phyloP scores from a whole-genome alignment of 495 filamentous ascomycete species.

The Aspergillus cavernicola region DNA sequence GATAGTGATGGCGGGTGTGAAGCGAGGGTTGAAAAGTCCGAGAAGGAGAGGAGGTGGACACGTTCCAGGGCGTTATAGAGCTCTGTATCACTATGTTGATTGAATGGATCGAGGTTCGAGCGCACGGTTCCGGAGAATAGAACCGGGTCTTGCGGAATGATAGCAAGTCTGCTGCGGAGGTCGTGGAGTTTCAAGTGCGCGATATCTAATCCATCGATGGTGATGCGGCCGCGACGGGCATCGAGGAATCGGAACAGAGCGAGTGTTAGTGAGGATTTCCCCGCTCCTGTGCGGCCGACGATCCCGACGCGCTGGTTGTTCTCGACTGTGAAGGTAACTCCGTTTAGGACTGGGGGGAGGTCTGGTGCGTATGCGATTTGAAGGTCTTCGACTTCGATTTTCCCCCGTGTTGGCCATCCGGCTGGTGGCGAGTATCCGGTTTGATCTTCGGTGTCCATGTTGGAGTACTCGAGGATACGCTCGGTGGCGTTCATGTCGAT shows the following conservation, averaged over 20 bases:
- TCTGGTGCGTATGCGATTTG: slow-evolving; percentile 74
- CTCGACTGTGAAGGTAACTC: slow-evolving; percentile 65
- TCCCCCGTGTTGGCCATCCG: slow-evolving; percentile 75
- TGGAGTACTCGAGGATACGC: slow-evolving; percentile 75
- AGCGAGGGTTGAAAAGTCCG: slow-evolving; percentile 35
- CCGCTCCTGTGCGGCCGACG: slow-evolving; percentile 81
- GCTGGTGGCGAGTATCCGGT: slow-evolving; percentile 59
- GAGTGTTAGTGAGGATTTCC: slow-evolving; percentile 80
- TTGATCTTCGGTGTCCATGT: slow-evolving; percentile 65
- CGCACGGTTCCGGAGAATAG: slow-evolving; percentile 84
- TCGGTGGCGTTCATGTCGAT: slow-evolving; percentile 84
- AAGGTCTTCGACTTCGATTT: slow-evolving; percentile 68
- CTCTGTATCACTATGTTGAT: slow-evolving; percentile 65
- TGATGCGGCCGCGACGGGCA: slow-evolving; percentile 63
- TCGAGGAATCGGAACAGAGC: slow-evolving; percentile 83
- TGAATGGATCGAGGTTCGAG: slow-evolving; percentile 77
- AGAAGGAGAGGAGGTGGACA: slow-evolving; percentile 62
- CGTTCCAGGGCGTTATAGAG: slow-evolving; percentile 71
- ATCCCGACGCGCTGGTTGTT: slow-evolving; percentile 76
- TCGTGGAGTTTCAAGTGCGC: slow-evolving; percentile 70
- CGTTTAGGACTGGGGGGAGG: slow-evolving; percentile 71
- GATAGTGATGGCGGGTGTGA: slow-evolving; percentile 21
- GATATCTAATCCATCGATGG: slow-evolving; percentile 74
- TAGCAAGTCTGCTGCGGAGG: slow-evolving; percentile 69
- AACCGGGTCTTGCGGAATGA: slow-evolving; percentile 85